Base-by-base conservation (phyloP, 139 green algal species). In the Chlorella sp. region DNA sequence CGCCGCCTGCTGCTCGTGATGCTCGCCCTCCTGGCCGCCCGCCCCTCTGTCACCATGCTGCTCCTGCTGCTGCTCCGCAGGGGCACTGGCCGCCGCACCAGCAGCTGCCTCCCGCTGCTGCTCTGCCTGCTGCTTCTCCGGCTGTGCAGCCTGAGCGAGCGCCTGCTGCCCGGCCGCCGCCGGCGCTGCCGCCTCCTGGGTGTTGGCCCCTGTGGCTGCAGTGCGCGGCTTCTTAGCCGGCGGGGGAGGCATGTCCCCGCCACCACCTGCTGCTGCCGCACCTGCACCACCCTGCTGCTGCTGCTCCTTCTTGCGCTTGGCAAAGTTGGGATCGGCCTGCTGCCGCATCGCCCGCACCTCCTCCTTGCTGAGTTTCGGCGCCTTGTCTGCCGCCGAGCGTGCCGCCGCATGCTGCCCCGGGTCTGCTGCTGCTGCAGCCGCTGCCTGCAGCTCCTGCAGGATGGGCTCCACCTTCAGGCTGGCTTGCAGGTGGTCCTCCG, bases 251-350 rank as follows among this genome's bases (percentile, higher is more conserved):
- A 75, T 83, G 28, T 38, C 62, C 12, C 51, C 51, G 21, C 51
- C 51, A 60, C 44, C 44, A 9, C 44, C 44, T 6, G 7, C 44
- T 51, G 51, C 51, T 60, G 51, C 51, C 13, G 51, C 51, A 21
- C 25, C 34, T 69, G 36, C 63, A 13, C 55, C 71, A 36, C n/a
- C 21, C 68, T 74, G 68, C 26, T 12, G 12, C 41, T 79, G 72
- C 72, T 79, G 39, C 25, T 25, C 23, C 72, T 34, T 4, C 41
- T 84, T 85, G 36, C 76, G 76, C 75, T 83, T 82, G 16, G 34
- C 86, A 76, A 91, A 96, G 86, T 95, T 96, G 25, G 94, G 94
- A 84, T 97, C 94, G 4, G 85, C 88, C 36, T 92, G 79, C 69
- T 92, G 93, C 26, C 94, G 88, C 86, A 95, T 82, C 38, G 34